phyloP scores from a whole-genome alignment of 2,329 filamentous ascomycete species.

The Trichoderma atrobrunneum region DNA sequence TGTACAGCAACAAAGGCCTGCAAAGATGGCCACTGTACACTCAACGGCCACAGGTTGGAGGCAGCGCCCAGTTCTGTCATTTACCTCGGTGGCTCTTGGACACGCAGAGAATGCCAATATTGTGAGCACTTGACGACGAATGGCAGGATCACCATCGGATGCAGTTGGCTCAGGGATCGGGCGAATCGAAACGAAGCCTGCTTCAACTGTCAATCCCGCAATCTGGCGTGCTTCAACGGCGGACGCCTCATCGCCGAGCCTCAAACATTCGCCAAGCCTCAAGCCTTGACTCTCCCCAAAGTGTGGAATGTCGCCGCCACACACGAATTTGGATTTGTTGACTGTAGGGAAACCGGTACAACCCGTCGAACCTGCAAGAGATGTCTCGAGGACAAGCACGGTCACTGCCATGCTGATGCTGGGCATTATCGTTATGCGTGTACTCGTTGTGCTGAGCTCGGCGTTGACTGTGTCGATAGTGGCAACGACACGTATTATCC shows the following conservation, averaged over 20 bases:
- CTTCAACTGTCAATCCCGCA: conserved; percentile 21
- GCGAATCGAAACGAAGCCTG: conserved; percentile 26
- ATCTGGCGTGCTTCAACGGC: conserved; percentile 24
- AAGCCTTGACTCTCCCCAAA: conserved; percentile 13
- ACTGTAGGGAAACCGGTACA: conserved; percentile 20
- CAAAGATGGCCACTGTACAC: conserved; percentile 2
- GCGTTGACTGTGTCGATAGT: conserved; percentile 30
- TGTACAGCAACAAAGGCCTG: conserved; percentile 23
- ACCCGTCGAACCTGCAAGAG: conserved; percentile 22
- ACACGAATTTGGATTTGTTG: conserved; percentile 21
- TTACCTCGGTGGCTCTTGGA: conserved; percentile 21
- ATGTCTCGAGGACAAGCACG: conserved; percentile 17
- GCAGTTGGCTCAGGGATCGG: conserved; percentile 27
- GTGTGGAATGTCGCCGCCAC: conserved; percentile 19
- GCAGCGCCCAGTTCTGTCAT: conserved; percentile 23
- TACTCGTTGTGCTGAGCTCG: conserved; percentile 30
- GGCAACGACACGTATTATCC: conserved; percentile 20
- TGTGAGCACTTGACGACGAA: conserved; percentile 22
- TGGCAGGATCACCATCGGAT: conserved; percentile 8
- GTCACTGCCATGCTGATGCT: conserved; percentile 25
- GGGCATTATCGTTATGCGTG: conserved; percentile 23
- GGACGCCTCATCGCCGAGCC: conserved; percentile 21
- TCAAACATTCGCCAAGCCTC: not conserved
- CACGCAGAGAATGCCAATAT: conserved; percentile 26
- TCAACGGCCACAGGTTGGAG: conserved; percentile 18